These are phyloP conservation scores for Ulvella scutata DNA, from an alignment of 139 green algal genomes.

Conservation along the genomic window DNA sequence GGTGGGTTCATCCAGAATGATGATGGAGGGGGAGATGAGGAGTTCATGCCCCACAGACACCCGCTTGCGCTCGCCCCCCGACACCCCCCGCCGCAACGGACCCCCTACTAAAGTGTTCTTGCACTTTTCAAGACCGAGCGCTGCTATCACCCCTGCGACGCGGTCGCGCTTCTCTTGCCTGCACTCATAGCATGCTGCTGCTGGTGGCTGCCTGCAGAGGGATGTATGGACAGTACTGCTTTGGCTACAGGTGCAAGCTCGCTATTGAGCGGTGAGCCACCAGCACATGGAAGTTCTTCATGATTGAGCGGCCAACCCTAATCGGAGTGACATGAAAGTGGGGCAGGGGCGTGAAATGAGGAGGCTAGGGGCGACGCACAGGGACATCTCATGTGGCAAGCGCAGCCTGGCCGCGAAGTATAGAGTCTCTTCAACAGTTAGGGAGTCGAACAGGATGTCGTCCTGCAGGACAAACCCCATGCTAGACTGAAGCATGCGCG, in stretches of 20 bases:
- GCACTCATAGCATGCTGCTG: too few species aligned
- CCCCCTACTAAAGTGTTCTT: constrained; percentile 83
- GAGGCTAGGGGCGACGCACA: not conserved
- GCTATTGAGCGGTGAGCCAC: too few species aligned
- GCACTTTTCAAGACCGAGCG: constrained; percentile 56
- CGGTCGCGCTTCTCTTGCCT: constrained; percentile 35
- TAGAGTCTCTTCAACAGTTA: constrained; percentile 50
- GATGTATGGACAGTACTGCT: too few species aligned
- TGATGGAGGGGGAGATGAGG: constrained; percentile 77
- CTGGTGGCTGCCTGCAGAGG: too few species aligned
- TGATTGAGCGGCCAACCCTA: not conserved
- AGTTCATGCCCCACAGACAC: constrained; percentile 74
- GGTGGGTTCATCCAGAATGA: constrained; percentile 74
- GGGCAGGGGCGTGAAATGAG: not conserved
- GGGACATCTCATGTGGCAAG: constrained; percentile 47
- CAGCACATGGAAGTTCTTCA: not conserved
- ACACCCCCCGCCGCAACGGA: constrained; percentile 65
- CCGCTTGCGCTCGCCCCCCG: constrained; percentile 87
- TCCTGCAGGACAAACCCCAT: constrained; percentile 67
- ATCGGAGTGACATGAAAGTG: not conserved
- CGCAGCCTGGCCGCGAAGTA: constrained; percentile 71
- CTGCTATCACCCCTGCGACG: constrained; percentile 49
- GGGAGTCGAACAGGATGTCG: constrained; percentile 63
- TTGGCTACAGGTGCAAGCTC: too few species aligned
- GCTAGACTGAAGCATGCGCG: constrained; percentile 40